phyloP scores from a whole-genome alignment of 2,329 filamentous ascomycete genomes.

The Hypoxylon rubiginosum region DNA sequence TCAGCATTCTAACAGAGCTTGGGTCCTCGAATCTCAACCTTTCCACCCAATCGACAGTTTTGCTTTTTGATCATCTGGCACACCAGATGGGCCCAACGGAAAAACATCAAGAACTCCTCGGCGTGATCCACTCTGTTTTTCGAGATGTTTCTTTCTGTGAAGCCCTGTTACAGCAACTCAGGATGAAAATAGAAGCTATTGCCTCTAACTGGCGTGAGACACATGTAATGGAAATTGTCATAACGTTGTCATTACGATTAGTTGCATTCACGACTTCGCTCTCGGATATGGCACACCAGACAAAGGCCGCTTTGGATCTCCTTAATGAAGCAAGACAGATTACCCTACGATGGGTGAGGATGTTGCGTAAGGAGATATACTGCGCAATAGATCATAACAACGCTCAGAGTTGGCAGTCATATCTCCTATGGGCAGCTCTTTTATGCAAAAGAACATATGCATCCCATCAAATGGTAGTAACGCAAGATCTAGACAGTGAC shows the following conservation, averaged over 20 bases:
- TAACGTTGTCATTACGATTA: slow-evolving; percentile 63
- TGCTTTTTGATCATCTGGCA: slow-evolving; percentile 65
- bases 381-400: slow-evolving; percentile 54
- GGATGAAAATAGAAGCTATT: slow-evolving; percentile 59
- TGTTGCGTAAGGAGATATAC: slow-evolving; percentile 61
- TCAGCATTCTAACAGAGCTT: slow-evolving; percentile 63
- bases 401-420: slow-evolving; percentile 57
- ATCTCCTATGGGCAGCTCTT: slow-evolving; percentile 67
- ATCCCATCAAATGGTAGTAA: slow-evolving; percentile 19
- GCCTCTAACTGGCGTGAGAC: slow-evolving; percentile 70
- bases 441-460: slow-evolving; percentile 63
- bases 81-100: slow-evolving; percentile 67
- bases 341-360: slow-evolving; percentile 63
- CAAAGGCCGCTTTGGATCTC: slow-evolving; percentile 46
- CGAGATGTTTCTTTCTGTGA: slow-evolving; percentile 63
- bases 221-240: slow-evolving; percentile 68
- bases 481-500: slow-evolving; percentile 11
- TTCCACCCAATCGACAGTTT: slow-evolving; percentile 63
- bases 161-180: slow-evolving; percentile 61
- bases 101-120: slow-evolving; percentile 50
- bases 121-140: slow-evolving; percentile 65
- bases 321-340: slow-evolving; percentile 59
- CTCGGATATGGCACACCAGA: slow-evolving; percentile 16
- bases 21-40: slow-evolving; percentile 71
- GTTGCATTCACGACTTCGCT: slow-evolving; percentile 43